Conservation (phyloP, 345 rosid genomes). For the Aquilaria malaccensis region DNA sequence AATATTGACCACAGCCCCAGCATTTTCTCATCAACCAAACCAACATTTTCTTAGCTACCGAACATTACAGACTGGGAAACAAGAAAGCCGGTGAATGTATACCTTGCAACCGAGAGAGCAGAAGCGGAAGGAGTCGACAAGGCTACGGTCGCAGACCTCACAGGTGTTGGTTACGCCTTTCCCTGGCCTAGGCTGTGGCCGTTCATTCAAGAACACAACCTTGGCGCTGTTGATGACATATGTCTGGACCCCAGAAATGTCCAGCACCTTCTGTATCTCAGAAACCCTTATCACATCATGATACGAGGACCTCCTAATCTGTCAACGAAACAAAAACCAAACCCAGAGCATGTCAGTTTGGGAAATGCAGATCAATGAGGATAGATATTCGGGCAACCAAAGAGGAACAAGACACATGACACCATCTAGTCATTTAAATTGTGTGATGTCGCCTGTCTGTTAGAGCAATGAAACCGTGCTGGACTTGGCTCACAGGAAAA, state of each 20-base stretch:
- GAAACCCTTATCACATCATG: slow-evolving; percentile 97
- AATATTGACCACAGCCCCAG: background rate
- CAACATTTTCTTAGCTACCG: slow-evolving; percentile 11
- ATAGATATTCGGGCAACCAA: background rate
- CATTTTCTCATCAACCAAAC: background rate
- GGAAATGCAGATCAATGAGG: slow-evolving; percentile 1
- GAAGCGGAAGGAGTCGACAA: slow-evolving; percentile 86
- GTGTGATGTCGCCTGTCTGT: slow-evolving; percentile 2
- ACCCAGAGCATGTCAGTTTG: background rate
- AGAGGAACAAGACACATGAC: background rate
- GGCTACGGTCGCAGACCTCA: slow-evolving; percentile 87
- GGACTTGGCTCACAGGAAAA: slow-evolving; percentile 2
- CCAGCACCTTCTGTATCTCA: slow-evolving; percentile 84
- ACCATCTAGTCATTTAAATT: background rate
- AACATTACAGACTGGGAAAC: slow-evolving; percentile 3
- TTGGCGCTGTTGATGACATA: slow-evolving; percentile 97
- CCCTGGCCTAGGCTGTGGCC: slow-evolving; percentile 97
- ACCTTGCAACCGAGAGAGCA: slow-evolving; percentile 99
- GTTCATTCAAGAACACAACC: slow-evolving; percentile 90
- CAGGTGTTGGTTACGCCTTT: slow-evolving; percentile 95
- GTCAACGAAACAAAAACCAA: slow-evolving; percentile 9
- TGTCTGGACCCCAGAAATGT: slow-evolving; percentile 86
- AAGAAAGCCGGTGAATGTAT: background rate
- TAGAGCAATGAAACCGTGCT: background rate
- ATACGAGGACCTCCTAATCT: slow-evolving; percentile 99